Evolutionary conservation across 192 early-diverging fungal genomes (phyloP).

Genomic region (Jimgerdemannia flammicorona): DNA sequence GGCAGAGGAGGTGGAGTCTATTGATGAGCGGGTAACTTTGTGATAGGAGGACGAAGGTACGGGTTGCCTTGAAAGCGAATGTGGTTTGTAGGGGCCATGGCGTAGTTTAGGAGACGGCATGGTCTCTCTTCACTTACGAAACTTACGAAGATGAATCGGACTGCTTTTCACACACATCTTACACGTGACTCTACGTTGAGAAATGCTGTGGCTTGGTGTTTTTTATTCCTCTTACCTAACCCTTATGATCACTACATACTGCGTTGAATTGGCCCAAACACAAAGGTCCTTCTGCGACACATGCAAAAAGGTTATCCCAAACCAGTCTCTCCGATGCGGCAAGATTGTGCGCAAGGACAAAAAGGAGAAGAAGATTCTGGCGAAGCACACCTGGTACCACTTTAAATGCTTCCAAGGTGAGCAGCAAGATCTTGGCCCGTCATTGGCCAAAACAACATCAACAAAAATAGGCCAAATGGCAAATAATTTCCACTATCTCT

Average conservation of each 20-base stretch:
- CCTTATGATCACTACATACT: background rate
- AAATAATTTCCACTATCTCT: conserved; percentile 1
- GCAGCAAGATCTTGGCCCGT: background rate
- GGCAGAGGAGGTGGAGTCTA: background rate
- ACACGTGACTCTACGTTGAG: background rate
- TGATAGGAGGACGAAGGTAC: too few species aligned
- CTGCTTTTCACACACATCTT: background rate
- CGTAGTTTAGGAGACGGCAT: too few species aligned
- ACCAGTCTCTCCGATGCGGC: conserved; percentile 41
- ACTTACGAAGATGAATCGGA: background rate
- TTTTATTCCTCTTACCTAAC: background rate
- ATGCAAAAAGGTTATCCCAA: conserved; percentile 43
- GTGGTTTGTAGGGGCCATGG: too few species aligned
- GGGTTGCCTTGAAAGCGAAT: too few species aligned
- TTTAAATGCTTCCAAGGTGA: conserved; percentile 42
- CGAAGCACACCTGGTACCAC: conserved; percentile 47
- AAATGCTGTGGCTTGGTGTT: background rate
- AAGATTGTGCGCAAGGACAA: conserved; percentile 38
- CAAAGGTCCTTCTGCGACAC: conserved; percentile 37
- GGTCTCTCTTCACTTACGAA: too few species aligned
- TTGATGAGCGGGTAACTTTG: background rate
- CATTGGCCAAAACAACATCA: too few species aligned
- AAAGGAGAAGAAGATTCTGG: conserved; percentile 47
- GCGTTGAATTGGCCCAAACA: conserved; percentile 39
- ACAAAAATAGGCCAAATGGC: background rate